Conservation (phyloP, 2,329 filamentous ascomycete species). For the Ophiostoma australiae region DNA sequence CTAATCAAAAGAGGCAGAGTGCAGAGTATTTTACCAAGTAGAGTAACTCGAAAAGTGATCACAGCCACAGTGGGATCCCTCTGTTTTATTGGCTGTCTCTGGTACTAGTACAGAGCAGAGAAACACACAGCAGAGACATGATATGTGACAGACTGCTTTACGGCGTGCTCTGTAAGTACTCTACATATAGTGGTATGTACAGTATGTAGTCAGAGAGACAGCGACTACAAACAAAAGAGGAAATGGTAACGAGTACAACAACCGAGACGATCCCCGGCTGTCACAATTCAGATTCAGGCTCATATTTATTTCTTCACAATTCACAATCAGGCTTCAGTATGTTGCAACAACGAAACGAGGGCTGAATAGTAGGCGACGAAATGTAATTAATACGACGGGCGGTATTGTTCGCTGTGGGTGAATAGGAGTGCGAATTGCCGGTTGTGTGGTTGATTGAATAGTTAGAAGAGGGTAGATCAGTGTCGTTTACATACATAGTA, state of each 20-base stretch:
- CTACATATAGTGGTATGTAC: too few relatives aligned
- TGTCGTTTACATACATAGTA: too few relatives aligned
- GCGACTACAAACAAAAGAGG: background rate
- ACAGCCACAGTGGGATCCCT: background rate
- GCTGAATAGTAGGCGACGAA: background rate
- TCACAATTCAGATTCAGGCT: background rate
- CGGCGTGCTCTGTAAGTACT: too few relatives aligned
- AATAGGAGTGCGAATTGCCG: background rate
- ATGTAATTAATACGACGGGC: background rate
- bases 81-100: background rate
- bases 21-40: background rate
- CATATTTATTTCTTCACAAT: background rate
- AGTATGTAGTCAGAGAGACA: background rate
- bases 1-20: background rate
- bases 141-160: background rate
- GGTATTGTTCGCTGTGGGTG: background rate
- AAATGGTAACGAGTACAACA: slow-evolving; percentile 7
- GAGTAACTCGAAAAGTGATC: background rate
- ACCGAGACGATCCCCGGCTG: background rate
- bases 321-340: background rate
- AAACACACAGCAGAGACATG: background rate
- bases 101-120: background rate
- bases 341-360: slow-evolving; percentile 4
- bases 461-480: background rate
- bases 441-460: background rate